phyloP scores from a whole-genome alignment of 768 basidiomycete genomes.

The Cystobasidium tubakii region DNA sequence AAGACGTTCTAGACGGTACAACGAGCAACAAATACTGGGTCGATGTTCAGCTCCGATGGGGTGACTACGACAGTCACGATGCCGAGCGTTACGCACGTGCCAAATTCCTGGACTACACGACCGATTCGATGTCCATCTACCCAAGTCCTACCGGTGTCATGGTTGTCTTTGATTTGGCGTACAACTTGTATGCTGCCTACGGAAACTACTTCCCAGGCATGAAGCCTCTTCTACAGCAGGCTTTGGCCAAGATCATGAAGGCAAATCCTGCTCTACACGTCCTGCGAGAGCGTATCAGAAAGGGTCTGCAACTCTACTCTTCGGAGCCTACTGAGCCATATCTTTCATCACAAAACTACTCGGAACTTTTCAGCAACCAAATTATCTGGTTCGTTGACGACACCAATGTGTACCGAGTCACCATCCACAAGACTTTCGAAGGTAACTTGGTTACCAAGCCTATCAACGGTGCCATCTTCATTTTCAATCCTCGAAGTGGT shows the following conservation, averaged over 20 bases:
- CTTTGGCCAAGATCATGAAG: constrained; percentile 99
- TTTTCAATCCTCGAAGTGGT: constrained; percentile 98
- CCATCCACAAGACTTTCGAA: constrained; percentile 99
- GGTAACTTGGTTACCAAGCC: constrained; percentile 99
- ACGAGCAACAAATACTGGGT: constrained; percentile 96
- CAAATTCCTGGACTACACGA: constrained; percentile 90
- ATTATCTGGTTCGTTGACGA: constrained; percentile 97
- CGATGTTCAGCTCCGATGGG: constrained; percentile 73
- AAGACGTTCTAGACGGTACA: constrained; percentile 94
- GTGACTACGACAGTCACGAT: constrained; percentile 98
- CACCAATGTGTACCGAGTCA: constrained; percentile 98
- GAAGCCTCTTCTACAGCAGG: constrained; percentile 95
- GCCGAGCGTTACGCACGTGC: constrained; percentile 98
- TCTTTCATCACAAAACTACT: constrained; percentile 77
- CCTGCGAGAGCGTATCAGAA: constrained; percentile 94
- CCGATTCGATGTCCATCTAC: constrained; percentile 64
- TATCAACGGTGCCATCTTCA: constrained; percentile 96
- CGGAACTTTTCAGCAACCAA: constrained; percentile 62
- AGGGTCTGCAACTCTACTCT: constrained; percentile 95
- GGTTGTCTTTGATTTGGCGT: constrained; percentile 97
- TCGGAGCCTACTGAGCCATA: constrained; percentile 99
- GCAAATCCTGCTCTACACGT: constrained; percentile 98
- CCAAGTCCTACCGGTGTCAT: constrained; percentile 97
- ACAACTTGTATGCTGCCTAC: constrained; percentile 97
- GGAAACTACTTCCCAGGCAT: constrained; percentile 99